These are phyloP conservation scores for Brassica napus DNA, from an alignment of 345 rosid genomes.

Conservation along the genomic window Da-Ae NC_063443.1:17091501-17092000, in stretches of 20 bases:
- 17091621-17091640: conserved; percentile 71
- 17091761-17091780: conserved; percentile 87
- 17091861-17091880: conserved; percentile 67
- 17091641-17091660: conserved; percentile 78
- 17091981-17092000: conserved; percentile 42
- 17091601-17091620: conserved; percentile 72
- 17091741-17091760: conserved; percentile 58
- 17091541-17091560: conserved; percentile 76
- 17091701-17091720: conserved; percentile 94
- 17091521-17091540: conserved; percentile 79
- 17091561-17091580: conserved; percentile 65
- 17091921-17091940: conserved; percentile 69
- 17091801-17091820: conserved; percentile 61
- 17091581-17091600: conserved; percentile 74
- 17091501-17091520: conserved; percentile 72
- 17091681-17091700: conserved; percentile 67
- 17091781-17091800: conserved; percentile 60
- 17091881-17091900: conserved; percentile 78
- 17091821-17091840: conserved; percentile 56
- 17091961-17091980: conserved; percentile 86
- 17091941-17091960: conserved; percentile 77
- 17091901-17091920: conserved; percentile 73
- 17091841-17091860: conserved; percentile 53
- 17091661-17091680: conserved; percentile 37
- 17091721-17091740: conserved; percentile 61